A percentile compares a stretch with the other conserved stretches of the same genome.
phyloP scores from a whole-genome alignment of 1,139 yeast genomes.

The Protomyces pachydermus region DNA sequence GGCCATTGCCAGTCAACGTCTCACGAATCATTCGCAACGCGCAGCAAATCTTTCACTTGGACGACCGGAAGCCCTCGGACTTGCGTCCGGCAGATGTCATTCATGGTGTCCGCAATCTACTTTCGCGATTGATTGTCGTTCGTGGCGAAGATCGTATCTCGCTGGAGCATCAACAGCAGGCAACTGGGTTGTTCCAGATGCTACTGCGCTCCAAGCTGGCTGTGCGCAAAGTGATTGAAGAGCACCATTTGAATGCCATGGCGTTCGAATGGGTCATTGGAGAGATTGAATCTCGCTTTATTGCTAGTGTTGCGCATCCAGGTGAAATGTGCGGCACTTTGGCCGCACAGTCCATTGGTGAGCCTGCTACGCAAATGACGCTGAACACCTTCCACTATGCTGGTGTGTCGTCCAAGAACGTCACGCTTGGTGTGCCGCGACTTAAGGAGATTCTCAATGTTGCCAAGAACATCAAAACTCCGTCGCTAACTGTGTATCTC shows the following conservation, averaged over 20 bases:
- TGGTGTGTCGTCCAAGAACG: conserved; percentile 98
- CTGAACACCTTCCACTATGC: conserved; percentile 99
- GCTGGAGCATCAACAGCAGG: conserved; percentile 86
- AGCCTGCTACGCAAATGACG: conserved; percentile 99
- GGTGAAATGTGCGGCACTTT: conserved; percentile 99
- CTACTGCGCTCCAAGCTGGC: conserved; percentile 88
- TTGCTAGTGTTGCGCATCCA: conserved; percentile 88
- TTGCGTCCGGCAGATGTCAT: conserved; percentile 78
- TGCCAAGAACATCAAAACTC: conserved; percentile 98
- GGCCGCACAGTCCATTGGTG: conserved; percentile 99
- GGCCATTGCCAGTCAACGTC: conserved; percentile 97
- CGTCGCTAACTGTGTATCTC: conserved; percentile 87
- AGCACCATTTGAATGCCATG: conserved; percentile 72
- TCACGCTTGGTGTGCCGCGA: conserved; percentile 99
- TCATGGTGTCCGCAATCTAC: conserved; percentile 62
- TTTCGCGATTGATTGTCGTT: conserved; percentile 64
- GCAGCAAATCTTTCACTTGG: conserved; percentile 93
- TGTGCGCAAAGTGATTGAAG: conserved; percentile 84
- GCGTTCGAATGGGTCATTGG: conserved; percentile 97
- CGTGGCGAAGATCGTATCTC: conserved; percentile 75
- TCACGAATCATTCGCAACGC: conserved; percentile 96
- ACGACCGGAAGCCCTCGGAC: conserved; percentile 84
- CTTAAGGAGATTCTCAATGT: conserved; percentile 97
- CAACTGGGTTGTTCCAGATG: conserved; percentile 84
- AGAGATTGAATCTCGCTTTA: conserved; percentile 88